Evolutionary conservation across 441 rosid genomes (phyloP).

Genomic region (Brassica hybrid): DNA sequence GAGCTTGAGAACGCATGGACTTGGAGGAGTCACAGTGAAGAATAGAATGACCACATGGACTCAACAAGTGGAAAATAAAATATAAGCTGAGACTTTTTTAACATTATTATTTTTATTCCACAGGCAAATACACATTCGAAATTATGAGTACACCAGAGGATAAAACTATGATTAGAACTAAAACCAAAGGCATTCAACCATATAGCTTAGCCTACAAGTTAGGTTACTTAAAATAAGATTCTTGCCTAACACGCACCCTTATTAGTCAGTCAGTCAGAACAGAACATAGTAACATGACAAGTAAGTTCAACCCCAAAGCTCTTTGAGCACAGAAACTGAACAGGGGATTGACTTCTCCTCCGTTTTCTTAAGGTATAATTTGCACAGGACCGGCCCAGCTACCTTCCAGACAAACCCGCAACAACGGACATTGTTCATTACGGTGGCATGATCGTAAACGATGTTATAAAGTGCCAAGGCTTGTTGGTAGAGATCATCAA

Average conservation of each 20-base stretch:
- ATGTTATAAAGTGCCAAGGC: conserved; percentile 2
- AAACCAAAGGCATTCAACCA: background rate
- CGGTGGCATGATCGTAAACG: background rate
- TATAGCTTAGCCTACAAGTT: background rate
- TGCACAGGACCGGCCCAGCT: background rate
- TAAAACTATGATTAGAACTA: background rate
- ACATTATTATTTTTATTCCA: background rate
- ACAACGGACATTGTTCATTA: background rate
- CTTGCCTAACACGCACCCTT: background rate
- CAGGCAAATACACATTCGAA: background rate
- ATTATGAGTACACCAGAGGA: background rate
- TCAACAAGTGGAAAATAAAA: background rate
- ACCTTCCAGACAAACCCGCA: conserved; percentile 1
- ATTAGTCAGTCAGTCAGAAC: background rate
- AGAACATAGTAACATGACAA: background rate
- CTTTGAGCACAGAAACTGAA: background rate
- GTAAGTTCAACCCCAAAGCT: background rate
- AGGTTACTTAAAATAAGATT: background rate
- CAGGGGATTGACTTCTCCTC: background rate
- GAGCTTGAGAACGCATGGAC: too few species aligned
- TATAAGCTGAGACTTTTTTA: background rate
- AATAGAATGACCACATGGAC: too few species aligned
- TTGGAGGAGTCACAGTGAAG: too few species aligned
- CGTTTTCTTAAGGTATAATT: background rate
- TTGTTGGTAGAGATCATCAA: background rate